Conservation (phyloP, 176 grass and related monocot genomes). For the Otatea glauca region DNA sequence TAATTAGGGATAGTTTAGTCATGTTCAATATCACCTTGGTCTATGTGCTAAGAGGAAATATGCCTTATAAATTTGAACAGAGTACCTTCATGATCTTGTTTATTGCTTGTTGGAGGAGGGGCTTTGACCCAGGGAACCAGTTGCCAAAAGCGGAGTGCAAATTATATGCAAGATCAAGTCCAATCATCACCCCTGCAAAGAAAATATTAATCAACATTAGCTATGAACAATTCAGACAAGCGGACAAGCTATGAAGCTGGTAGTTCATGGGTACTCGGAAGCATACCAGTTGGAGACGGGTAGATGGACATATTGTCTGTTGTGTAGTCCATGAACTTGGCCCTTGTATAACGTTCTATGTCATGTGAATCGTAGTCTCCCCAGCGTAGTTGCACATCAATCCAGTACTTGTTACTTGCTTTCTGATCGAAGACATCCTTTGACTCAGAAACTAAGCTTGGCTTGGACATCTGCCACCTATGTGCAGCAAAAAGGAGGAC, state of each 20-base stretch:
- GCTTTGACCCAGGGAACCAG: slow-evolving; percentile 98
- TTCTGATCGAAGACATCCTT: slow-evolving; percentile 99
- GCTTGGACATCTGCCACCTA: slow-evolving; percentile 98
- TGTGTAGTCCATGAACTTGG: slow-evolving; percentile 99
- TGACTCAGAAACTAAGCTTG: slow-evolving; percentile 94
- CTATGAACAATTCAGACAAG: slow-evolving; percentile 13
- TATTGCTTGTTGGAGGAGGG: slow-evolving; percentile 93
- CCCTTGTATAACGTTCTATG: slow-evolving; percentile 96
- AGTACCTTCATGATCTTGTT: slow-evolving; percentile 97
- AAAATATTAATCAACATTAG: slow-evolving; percentile 41
- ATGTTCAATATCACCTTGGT: too few relatives aligned
- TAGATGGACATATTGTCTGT: slow-evolving; percentile 99
- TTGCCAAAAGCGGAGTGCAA: slow-evolving; percentile 95
- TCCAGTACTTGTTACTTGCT: slow-evolving; percentile 98
- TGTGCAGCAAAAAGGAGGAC: slow-evolving; percentile 96
- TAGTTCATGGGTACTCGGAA: slow-evolving; percentile 28
- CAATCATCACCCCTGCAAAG: slow-evolving; percentile 95
- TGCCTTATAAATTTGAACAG: too few relatives aligned
- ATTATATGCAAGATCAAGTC: slow-evolving; percentile 94
- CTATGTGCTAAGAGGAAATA: too few relatives aligned
- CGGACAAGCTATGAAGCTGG: background rate
- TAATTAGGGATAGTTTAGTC: too few relatives aligned
- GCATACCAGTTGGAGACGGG: slow-evolving; percentile 91
- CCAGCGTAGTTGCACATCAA: slow-evolving; percentile 96
- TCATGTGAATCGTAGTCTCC: slow-evolving; percentile 99